Base-by-base conservation (phyloP, 73 alveolate genomes). In the Paramecium bursaria region DNA sequence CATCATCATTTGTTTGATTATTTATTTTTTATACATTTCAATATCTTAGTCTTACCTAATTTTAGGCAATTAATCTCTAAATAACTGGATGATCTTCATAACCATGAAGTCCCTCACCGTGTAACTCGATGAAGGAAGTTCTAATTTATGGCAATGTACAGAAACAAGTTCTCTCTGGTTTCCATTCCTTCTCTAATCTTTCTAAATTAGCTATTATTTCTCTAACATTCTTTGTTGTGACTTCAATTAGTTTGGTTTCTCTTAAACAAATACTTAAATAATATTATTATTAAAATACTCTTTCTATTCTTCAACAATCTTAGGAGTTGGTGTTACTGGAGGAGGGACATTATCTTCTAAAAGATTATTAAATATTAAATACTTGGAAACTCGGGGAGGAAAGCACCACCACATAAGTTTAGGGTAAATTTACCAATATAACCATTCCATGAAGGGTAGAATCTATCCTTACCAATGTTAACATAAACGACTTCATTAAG, bases 361-460 rank as follows among this genome's bases (percentile, higher is more conserved):
- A n/a, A 30, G 13, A 30, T 23, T 0, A 15, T n/a, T 57, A 27
- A 6, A 3, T 14, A 27, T 57, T 11, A 3, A 33, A 14, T 42
- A 67, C 55, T 46, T 3, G 82, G 82, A 57, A 67, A 67, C 7
- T 15, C 39, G 21, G 82, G 82, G 19, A 25, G 33, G 10, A 47
- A 67, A 23, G 82, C 82, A 21, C 82, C 82, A 33, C 82, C 82
- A 42, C 82, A 67, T 19, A 67, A 14, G 44, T 67, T 67, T 57
- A 67, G 22, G 33, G 60, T 67, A 26, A 67, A 67, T 67, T 67
- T 67, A 39, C 82, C 82, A 39, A 67, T 67, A 35, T 67, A 47
- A 1, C 82, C 82, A 67, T 39, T 67, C 82, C 82, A 67, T 35
- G 82, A 17, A 39, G 82, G 82, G 44, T 67, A 67, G 82, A 67